phyloP scores from a whole-genome alignment of 495 filamentous ascomycete species.

The Antarctomyces pellizariae region DNA sequence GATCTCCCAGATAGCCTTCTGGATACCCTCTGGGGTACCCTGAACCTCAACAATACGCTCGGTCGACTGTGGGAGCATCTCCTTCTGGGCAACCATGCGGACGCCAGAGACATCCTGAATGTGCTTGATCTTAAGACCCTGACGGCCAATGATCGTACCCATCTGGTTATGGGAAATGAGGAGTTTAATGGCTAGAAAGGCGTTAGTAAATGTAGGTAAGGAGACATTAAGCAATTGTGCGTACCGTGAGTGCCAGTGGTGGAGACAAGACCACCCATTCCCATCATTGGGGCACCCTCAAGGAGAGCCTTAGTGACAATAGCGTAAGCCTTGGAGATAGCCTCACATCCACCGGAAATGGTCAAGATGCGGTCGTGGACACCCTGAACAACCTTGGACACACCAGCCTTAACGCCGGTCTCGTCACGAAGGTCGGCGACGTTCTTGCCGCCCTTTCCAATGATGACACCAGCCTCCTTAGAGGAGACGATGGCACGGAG shows the following conservation, averaged over 20 bases:
- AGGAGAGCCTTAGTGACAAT: conserved; percentile 78
- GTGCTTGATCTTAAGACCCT: conserved; percentile 95
- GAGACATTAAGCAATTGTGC: conserved; percentile 14
- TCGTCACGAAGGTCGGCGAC: conserved; percentile 92
- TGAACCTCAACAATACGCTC: conserved; percentile 94
- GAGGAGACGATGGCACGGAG: conserved; percentile 93
- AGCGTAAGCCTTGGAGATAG: conserved; percentile 74
- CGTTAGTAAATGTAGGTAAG: conserved; percentile 1
- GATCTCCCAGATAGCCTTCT: conserved; percentile 94
- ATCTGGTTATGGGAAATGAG: conserved; percentile 99
- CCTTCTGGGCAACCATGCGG: conserved; percentile 97
- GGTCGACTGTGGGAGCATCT: conserved; percentile 98
- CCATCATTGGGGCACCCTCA: conserved; percentile 81
- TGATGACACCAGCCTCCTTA: conserved; percentile 95
- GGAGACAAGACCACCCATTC: conserved; percentile 73
- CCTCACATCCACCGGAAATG: conserved; percentile 67
- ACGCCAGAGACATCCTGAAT: conserved; percentile 95
- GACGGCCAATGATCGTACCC: conserved; percentile 94
- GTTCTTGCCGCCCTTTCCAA: conserved; percentile 95
- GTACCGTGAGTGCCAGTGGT: conserved; percentile 84
- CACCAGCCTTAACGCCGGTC: conserved; percentile 90
- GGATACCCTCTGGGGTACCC: conserved; percentile 78
- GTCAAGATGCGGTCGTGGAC: conserved; percentile 94
- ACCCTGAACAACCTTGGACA: conserved; percentile 93
- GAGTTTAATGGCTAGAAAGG: conserved; percentile 58